Percentiles rank a stretch among this genome's conserved stretches.
phyloP scores from a whole-genome alignment of 257 asterid species.

The Ocimum tenuiflorum region DNA sequence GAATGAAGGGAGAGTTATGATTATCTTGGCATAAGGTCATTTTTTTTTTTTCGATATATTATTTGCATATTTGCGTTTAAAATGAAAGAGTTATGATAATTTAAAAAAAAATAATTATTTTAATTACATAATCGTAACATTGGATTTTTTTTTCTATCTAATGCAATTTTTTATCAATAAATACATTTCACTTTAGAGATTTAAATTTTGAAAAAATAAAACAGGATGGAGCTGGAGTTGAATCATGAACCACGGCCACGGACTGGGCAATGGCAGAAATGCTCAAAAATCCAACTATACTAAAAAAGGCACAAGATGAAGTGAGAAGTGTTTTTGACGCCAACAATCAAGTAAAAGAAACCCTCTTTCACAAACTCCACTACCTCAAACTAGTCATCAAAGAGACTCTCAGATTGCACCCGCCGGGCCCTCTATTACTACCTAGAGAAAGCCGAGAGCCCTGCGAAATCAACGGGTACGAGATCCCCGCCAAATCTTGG shows the following conservation, averaged over 20 bases:
- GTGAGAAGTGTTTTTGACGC: constrained; percentile 12
- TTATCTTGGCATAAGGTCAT: too few relatives aligned
- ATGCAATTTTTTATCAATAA: too few relatives aligned
- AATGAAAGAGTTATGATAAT: too few relatives aligned
- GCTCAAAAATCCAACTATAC: constrained; percentile 10
- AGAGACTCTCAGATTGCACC: not conserved
- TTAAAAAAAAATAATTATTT: too few relatives aligned
- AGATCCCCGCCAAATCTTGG: constrained; percentile 6
- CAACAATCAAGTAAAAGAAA: not conserved
- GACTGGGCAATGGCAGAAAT: constrained; percentile 30
- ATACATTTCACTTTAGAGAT: too few relatives aligned
- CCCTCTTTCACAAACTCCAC: not conserved
- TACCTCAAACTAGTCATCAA: not conserved
- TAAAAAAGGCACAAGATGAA: constrained; percentile 20
- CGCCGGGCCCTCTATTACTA: not conserved
- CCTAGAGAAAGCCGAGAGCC: not conserved
- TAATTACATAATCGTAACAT: too few relatives aligned
- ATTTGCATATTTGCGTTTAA: too few relatives aligned
- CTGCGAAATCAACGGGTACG: constrained; percentile 1
- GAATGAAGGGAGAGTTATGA: too few relatives aligned
- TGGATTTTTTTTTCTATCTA: too few relatives aligned
- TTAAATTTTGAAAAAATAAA: too few relatives aligned
- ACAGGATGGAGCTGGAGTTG: constrained; percentile 21
- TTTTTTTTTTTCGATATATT: too few relatives aligned
- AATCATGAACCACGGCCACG: constrained; percentile 9